phyloP scores from a whole-genome alignment of 2,329 filamentous ascomycete species.

The Cercospora citrullina region DNA sequence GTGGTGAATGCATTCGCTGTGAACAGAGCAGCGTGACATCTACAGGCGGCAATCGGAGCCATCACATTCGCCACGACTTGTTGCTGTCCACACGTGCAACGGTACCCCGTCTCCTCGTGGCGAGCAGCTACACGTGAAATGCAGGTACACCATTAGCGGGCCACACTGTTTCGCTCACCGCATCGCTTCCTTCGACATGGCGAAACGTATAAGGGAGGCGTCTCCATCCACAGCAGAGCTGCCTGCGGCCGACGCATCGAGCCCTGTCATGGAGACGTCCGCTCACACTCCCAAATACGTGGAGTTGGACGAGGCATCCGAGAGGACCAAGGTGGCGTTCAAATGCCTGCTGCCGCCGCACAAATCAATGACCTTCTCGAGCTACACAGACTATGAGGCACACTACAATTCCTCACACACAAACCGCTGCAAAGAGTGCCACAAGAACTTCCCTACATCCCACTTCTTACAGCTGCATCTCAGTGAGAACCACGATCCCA shows the following conservation, averaged over 20 bases:
- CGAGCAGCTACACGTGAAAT: slow-evolving; percentile 3
- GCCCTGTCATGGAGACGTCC: slow-evolving; percentile 4
- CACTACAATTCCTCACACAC: slow-evolving; percentile 81
- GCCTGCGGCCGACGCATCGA: slow-evolving; percentile 37
- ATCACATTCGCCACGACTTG: not conserved
- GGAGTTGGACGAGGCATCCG: slow-evolving; percentile 54
- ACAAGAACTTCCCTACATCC: slow-evolving; percentile 82
- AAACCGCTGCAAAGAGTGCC: slow-evolving; percentile 82
- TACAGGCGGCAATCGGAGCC: not conserved
- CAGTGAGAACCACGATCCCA: slow-evolving; percentile 84
- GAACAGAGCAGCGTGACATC: not conserved
- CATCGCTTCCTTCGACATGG: slow-evolving; percentile 12
- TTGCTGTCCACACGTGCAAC: not conserved
- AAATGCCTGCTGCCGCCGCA: slow-evolving; percentile 82
- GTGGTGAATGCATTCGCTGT: not conserved
- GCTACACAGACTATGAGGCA: slow-evolving; percentile 78
- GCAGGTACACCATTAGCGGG: slow-evolving; percentile 4
- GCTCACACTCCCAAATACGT: slow-evolving; percentile 45
- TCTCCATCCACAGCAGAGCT: slow-evolving; percentile 45
- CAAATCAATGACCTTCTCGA: slow-evolving; percentile 67
- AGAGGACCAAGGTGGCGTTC: slow-evolving; percentile 56
- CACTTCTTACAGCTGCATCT: slow-evolving; percentile 82
- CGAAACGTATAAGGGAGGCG: slow-evolving; percentile 15
- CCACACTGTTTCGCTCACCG: slow-evolving; percentile 1
- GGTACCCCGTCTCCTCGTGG: not conserved